Percentiles rank a stretch among this genome's conserved stretches.
Evolutionary conservation across 2,329 filamentous ascomycete species (phyloP).

Genomic region (Penicillium sp.): DNA sequence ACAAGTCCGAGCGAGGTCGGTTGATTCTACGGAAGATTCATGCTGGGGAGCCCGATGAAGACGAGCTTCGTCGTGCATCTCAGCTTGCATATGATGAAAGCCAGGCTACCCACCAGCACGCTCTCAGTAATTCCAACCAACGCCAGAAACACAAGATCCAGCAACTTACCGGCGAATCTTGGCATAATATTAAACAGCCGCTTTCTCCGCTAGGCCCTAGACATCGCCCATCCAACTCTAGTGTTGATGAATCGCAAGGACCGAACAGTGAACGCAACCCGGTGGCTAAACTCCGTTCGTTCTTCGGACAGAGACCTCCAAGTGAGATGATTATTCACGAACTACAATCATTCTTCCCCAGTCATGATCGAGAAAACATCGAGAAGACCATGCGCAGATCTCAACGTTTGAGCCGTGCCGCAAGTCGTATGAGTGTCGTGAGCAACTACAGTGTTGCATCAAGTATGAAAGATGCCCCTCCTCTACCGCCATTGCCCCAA

Average conservation of each 20-base stretch:
- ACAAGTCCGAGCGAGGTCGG: conserved; percentile 81
- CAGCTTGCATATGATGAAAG: conserved; percentile 87
- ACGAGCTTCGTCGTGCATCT: conserved; percentile 83
- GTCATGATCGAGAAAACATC: conserved; percentile 90
- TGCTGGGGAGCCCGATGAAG: conserved; percentile 80
- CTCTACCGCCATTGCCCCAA: conserved; percentile 24
- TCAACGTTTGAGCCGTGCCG: conserved; percentile 85
- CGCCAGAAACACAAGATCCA: conserved; percentile 84
- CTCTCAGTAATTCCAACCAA: conserved; percentile 62
- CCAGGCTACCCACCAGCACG: conserved; percentile 67
- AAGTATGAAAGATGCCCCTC: conserved; percentile 83
- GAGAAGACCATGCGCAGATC: conserved; percentile 92
- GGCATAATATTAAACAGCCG: conserved; percentile 81
- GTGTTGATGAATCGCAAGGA: conserved; percentile 31
- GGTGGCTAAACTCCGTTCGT: conserved; percentile 53
- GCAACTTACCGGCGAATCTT: conserved; percentile 82
- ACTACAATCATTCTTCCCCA: conserved; percentile 93
- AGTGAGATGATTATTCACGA: conserved; percentile 98
- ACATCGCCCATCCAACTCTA: conserved; percentile 29
- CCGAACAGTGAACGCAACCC: conserved; percentile 35
- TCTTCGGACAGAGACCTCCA: conserved; percentile 87
- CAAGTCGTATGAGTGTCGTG: conserved; percentile 87
- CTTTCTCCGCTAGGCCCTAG: conserved; percentile 67
- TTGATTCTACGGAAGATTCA: conserved; percentile 92
- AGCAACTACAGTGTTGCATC: conserved; percentile 93